Evolutionary conservation across 1,139 yeast genomes (phyloP), one percentile per base, ranked within the genome.

Genomic region (Pichia sp.): DNA sequence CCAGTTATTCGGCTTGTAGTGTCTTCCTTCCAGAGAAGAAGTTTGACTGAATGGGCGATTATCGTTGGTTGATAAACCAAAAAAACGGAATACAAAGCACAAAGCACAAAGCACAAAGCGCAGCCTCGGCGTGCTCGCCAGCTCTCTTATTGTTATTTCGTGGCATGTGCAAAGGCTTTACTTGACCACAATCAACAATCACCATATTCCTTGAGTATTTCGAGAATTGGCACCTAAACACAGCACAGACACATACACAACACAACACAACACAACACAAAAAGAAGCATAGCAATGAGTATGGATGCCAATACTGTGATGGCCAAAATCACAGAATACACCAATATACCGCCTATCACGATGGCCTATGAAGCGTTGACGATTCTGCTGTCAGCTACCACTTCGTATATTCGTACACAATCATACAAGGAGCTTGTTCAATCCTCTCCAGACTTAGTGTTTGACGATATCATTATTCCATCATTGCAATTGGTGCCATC

Each of bases 401-500:
- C 58, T 1, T 47, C 50, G 5, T 32, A 39, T 16, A 38, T 52
- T 23, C 46, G 58, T 30, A 44, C 48, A 16, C 51, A 46, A 28
- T 34, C 55, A 1, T 55, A 39, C 33, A 39, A 46, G 18, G n/a
- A 28, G 4, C 33, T 47, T 4, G 33, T 39, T 19, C 17, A 22
- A 8, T 15, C 37, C 9, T 38, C 48, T 22, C 48, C 52, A 2
- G 34, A 35, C 13, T 21, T 51, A n/a, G 3, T 28, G 2, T 52
- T 53, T 34, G 41, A 43, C n/a, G 51, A 47, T 5, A 44, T 53
- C 9, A 44, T 52, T 11, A 48, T 53, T 18, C 59, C 94, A 1
- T 65, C 69, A 38, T 51, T 86, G 37, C 88, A 84, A 55, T 63
- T 85, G 55, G 72, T 85, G 6, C 95, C 96, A 4, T 62, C 69